Evolutionary conservation across 2,329 filamentous ascomycete species (phyloP).

Genomic region (Chaetothyriales sp.): DNA sequence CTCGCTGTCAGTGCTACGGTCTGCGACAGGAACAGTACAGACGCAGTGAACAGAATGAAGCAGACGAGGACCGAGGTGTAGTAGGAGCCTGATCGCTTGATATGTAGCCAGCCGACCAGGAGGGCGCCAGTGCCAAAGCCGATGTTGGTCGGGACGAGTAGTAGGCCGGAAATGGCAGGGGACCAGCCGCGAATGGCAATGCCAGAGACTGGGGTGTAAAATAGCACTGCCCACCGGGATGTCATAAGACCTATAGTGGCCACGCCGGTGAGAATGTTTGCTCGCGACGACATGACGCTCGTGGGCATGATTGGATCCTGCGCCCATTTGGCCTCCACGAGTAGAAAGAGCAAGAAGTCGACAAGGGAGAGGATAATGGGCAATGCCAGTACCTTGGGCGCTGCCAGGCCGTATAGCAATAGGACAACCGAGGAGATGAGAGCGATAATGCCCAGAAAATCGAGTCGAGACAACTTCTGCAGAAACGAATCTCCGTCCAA

Average conservation of each 20-base stretch:
- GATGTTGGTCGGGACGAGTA: conserved; percentile 67
- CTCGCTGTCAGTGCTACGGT: conserved; percentile 42
- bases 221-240: conserved; percentile 64
- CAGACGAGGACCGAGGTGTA: conserved; percentile 51
- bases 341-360: conserved; percentile 43
- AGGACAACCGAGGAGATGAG: conserved; percentile 54
- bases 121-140: conserved; percentile 66
- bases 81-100: conserved; percentile 59
- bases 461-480: conserved; percentile 50
- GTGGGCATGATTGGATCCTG: conserved; percentile 63
- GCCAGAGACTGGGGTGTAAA: conserved; percentile 68
- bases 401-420: conserved; percentile 57
- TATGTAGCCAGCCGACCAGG: conserved; percentile 60
- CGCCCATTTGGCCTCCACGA: conserved; percentile 51
- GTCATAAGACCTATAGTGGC: conserved; percentile 68
- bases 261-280: conserved; percentile 59
- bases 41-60: conserved; percentile 48
- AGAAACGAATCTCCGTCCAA: conserved; percentile 26
- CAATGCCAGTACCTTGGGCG: conserved; percentile 45
- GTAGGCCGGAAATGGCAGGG: conserved; percentile 57
- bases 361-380: conserved; percentile 48
- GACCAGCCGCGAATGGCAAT: conserved; percentile 59
- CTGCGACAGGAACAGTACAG: conserved; percentile 43
- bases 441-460: conserved; percentile 60
- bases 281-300: conserved; percentile 53